Base-by-base conservation (phyloP, 768 basidiomycete species). In the Podaxis mareebaensis region DNA sequence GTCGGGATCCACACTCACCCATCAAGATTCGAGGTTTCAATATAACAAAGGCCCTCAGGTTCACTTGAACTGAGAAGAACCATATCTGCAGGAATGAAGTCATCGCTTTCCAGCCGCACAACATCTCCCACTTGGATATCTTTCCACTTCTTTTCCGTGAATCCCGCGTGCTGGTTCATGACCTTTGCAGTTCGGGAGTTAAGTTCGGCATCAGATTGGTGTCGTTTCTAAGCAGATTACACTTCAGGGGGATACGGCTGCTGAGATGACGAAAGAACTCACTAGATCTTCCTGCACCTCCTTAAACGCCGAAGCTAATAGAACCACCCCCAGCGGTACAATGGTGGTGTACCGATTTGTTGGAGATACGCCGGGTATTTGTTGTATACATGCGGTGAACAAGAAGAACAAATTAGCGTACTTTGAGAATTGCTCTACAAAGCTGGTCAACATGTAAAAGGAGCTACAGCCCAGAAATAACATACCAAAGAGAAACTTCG, bases 381-480 rank as follows among this genome's bases (percentile, higher is more conserved):
- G 97, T 71, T 99, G 96, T 54, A 99, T 99, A 76, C 84, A 89
- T 20, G 94, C 94, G 33, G 96, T 98, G 80, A 99, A 99, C 63
- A 99, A 81, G 83, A 99, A 99, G 82, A 99, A 99, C 65, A 99
- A 58, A 73, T 99, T 99, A 68, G 97, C 96, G 73, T 98, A 98
- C 85, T 97, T 94, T 49, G 93, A 95, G 81, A 98, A 97, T 86
- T 98, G 95, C 74, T 96, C 96, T 96, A 76, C 5, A 55, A 30
- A 28, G 61, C 39, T 15, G 30, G 48, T 68, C 63, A 69, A 63
- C 26, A 58, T 44, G 60, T 59, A 52, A 17, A n/a, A 12, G 40
- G 15, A 28, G 4, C 6, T 26, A 52, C 20, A 36, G 30, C 20
- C 24, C 30, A 38, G 62, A 33, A 39, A 48, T 55, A 46, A 61